Base-by-base conservation (phyloP, 2,329 filamentous ascomycete genomes). In the Ampelomyces quisqualis region DNA sequence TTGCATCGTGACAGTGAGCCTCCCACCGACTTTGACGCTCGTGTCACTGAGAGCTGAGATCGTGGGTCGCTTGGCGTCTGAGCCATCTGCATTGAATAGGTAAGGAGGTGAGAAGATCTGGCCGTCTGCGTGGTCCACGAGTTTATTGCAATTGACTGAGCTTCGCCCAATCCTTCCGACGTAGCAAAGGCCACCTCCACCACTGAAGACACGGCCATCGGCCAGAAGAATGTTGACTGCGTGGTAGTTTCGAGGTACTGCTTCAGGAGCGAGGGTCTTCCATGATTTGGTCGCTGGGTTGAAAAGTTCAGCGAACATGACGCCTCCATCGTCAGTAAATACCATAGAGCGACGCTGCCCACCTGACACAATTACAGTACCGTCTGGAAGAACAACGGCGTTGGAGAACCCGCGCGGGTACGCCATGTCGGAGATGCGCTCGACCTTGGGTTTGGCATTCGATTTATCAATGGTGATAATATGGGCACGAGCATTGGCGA, bases 41-140 rank as follows among this genome's bases (percentile, higher is more conserved):
- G 43, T 43, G 18, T 43, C 32, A 22, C 47, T 45, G 14, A 56
- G 21, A 3, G 27, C 45, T 11, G 45, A 44, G 22, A 60, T 55
- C 3, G 23, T 31, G 11, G 55, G 58, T 11, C 56, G 53, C 3
- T 44, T 18, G n/a, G 55, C 55, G 1, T 28, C 36, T 4, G 55
- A 47, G 1, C 56, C 58, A 21, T 58, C 53, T 1, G 40, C 13
- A 26, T 61, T 60, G 46, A 62, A 60, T 2, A 63, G 47, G 15
- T 60, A 63, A 0, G 60, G 60, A 11, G 60, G 58, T 7, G 51
- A 53, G 40, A 60, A 62, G 30, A 53, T 49, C 32, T 63, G 56
- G 10, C 55, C 60, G 14, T 61, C 56, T 9, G 51, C 49, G 26
- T 60, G 58, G 40, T 61, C 52, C 18, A 56, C 56, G 7, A 59